Percentiles rank a stretch among this genome's conserved stretches.
These are phyloP conservation scores for Arachis stenosperma DNA, from an alignment of 306 rosid species.

Conservation along the genomic window DNA sequence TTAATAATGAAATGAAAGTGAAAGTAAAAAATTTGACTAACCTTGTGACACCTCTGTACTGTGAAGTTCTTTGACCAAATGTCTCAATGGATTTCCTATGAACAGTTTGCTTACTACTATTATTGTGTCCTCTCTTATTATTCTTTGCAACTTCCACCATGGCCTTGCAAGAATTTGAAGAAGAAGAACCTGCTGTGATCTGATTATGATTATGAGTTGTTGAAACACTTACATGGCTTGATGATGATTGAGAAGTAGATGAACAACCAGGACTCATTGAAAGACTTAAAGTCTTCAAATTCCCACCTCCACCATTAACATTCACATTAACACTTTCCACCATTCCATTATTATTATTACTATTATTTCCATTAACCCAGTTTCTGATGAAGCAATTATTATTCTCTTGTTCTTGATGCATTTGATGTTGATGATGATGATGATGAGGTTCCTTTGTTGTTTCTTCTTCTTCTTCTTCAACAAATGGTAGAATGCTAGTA, in stretches of 20 bases:
- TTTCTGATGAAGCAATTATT: slow-evolving; percentile 26
- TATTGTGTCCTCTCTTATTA: slow-evolving; percentile 72
- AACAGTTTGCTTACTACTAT: slow-evolving; percentile 67
- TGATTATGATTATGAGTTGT: slow-evolving; percentile 26
- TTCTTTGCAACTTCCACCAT: slow-evolving; percentile 40
- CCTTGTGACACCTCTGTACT: slow-evolving; percentile 96
- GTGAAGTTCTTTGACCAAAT: slow-evolving; percentile 96
- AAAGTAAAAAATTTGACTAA: slow-evolving; percentile 23
- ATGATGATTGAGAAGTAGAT: background rate
- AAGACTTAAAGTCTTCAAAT: slow-evolving; percentile 64
- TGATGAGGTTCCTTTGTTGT: slow-evolving; percentile 48
- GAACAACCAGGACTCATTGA: slow-evolving; percentile 92
- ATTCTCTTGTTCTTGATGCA: slow-evolving; percentile 46
- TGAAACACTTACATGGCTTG: slow-evolving; percentile 80
- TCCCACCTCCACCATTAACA: slow-evolving; percentile 55
- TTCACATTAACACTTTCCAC: slow-evolving; percentile 39
- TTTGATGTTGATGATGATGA: slow-evolving; percentile 27
- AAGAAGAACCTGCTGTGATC: slow-evolving; percentile 43
- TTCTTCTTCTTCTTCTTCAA: slow-evolving; percentile 49
- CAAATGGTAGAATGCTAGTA: slow-evolving; percentile 47
- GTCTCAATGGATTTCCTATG: slow-evolving; percentile 93
- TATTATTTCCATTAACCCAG: slow-evolving; percentile 42
- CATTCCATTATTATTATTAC: background rate
- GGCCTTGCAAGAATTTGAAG: slow-evolving; percentile 35
- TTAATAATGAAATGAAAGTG: background rate